A percentile compares a stretch with the other conserved stretches of the same genome.
Conservation (phyloP, 805 yeast species). For the baker's yeast (Saccharomyces cerevisiae) region DNA sequence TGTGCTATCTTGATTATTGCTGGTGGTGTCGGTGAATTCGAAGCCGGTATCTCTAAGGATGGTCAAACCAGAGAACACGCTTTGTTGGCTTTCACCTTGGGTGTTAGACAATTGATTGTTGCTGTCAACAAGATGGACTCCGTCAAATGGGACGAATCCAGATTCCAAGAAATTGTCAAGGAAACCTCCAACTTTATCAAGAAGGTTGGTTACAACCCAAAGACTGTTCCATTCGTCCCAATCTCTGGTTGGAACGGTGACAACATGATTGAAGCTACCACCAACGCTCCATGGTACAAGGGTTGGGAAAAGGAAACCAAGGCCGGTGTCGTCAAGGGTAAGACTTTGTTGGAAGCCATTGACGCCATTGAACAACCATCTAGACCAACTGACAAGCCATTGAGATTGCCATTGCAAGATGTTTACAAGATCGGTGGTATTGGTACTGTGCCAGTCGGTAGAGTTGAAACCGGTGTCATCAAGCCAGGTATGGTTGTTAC, state of each 20-base stretch:
- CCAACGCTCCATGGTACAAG: slow-evolving; percentile 84
- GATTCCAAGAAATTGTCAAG: slow-evolving; percentile 71
- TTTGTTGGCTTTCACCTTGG: slow-evolving; percentile 79
- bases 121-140: slow-evolving; percentile 95
- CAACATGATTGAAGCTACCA: slow-evolving; percentile 79
- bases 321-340: slow-evolving; percentile 63
- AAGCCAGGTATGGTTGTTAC: slow-evolving; percentile 87
- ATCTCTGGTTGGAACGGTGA: slow-evolving; percentile 91
- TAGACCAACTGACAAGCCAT: slow-evolving; percentile 81
- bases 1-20: slow-evolving; percentile 86
- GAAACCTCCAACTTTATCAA: slow-evolving; percentile 74
- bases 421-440: slow-evolving; percentile 90
- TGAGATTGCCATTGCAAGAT: slow-evolving; percentile 84
- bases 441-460: slow-evolving; percentile 89
- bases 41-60: slow-evolving; percentile 90
- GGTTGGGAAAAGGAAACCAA: slow-evolving; percentile 77
- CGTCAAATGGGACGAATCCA: slow-evolving; percentile 75
- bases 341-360: slow-evolving; percentile 77
- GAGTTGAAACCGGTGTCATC: slow-evolving; percentile 88
- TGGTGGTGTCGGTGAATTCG: slow-evolving; percentile 91
- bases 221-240: slow-evolving; percentile 81
- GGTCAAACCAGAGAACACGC: slow-evolving; percentile 97
- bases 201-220: slow-evolving; percentile 79
- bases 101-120: slow-evolving; percentile 79
- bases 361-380: slow-evolving; percentile 73